Base-by-base conservation (phyloP, 73 alveolate species). In the Strombidium stylifer region DNA sequence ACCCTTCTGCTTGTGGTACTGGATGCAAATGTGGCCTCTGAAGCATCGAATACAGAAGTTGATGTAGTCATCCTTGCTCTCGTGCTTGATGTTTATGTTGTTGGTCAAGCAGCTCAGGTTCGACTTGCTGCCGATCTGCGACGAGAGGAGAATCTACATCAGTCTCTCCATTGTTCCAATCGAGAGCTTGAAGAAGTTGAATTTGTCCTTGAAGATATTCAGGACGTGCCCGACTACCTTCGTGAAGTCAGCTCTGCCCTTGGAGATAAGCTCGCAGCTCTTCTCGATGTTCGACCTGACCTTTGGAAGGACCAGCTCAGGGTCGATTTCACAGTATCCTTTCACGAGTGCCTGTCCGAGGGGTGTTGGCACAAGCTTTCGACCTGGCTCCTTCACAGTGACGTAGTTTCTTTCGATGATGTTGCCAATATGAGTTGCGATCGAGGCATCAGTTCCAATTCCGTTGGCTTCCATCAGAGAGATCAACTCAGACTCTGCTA, bases 371-470 rank as follows among this genome's bases (percentile, higher is more conserved):
- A 89, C 92, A 50, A 96, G 86, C 37, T 89, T 73, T 76, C 99
- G 82, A 18, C 93, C 92, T 44, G 75, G 65, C 16, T 93, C 96
- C 40, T 66, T 86, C 21, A 96, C 97, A 66, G 82, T 68, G 28
- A 96, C 99, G 67, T 94, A 97, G 51, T 93, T 88, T 50, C 99
- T 78, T 70, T 97, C 99, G 42, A 98, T 93, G 39, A 97, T 97
- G 86, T 97, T 97, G 84, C 96, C 96, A 50, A 97, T 97, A 74
- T 97, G 99, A 4, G 97, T 93, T 18, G 99, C 97, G 96, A 97
- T 97, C 34, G 99, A 96, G 18, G 99, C 99, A 83, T 97, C 99
- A 5, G 99, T 97, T 16, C 99, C 99, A 19, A 97, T 97, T 35
- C 97, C 98, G 84, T 96, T 73, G 62, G 87, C 85, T 82, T 97